Evolutionary conservation across 2,329 filamentous ascomycete genomes (phyloP).

Genomic region (Arachnopeziza araneosa): DNA sequence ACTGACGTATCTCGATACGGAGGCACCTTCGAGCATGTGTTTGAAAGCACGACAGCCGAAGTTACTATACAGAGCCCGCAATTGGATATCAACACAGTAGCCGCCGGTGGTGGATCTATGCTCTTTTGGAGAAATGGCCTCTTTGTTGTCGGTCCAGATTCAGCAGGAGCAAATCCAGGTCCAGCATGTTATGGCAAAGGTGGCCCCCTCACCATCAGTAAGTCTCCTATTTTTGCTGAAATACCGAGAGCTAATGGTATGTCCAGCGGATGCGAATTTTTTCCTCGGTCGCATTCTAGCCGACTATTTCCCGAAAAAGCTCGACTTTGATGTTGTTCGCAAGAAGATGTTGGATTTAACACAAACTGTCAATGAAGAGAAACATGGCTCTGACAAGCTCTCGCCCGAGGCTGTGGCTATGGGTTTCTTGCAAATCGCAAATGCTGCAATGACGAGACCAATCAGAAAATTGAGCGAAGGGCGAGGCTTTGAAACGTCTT

Average conservation of each 20-base stretch:
- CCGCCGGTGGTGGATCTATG: constrained; percentile 38
- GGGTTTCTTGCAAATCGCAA: constrained; percentile 82
- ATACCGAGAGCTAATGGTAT: background rate
- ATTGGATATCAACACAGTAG: constrained; percentile 67
- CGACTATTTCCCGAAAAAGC: constrained; percentile 82
- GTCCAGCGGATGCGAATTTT: constrained; percentile 67
- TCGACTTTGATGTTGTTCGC: constrained; percentile 70
- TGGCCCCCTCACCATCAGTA: constrained; percentile 73
- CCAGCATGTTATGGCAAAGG: constrained; percentile 87
- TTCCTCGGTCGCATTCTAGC: constrained; percentile 77
- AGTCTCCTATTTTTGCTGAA: background rate
- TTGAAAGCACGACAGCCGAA: constrained; percentile 71
- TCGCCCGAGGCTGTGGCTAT: constrained; percentile 48
- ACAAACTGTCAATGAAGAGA: constrained; percentile 67
- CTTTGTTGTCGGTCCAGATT: constrained; percentile 62
- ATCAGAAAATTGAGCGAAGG: constrained; percentile 87
- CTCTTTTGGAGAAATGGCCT: constrained; percentile 64
- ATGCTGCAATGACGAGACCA: constrained; percentile 83
- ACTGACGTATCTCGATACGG: constrained; percentile 63
- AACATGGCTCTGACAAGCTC: constrained; percentile 50
- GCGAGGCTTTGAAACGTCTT: constrained; percentile 81
- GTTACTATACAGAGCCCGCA: constrained; percentile 73
- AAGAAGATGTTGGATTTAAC: constrained; percentile 70
- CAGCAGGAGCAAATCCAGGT: constrained; percentile 70
- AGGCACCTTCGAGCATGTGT: constrained; percentile 63